Conservation (phyloP, 2,329 filamentous ascomycete species). For the Trichophaea hybrida region DNA sequence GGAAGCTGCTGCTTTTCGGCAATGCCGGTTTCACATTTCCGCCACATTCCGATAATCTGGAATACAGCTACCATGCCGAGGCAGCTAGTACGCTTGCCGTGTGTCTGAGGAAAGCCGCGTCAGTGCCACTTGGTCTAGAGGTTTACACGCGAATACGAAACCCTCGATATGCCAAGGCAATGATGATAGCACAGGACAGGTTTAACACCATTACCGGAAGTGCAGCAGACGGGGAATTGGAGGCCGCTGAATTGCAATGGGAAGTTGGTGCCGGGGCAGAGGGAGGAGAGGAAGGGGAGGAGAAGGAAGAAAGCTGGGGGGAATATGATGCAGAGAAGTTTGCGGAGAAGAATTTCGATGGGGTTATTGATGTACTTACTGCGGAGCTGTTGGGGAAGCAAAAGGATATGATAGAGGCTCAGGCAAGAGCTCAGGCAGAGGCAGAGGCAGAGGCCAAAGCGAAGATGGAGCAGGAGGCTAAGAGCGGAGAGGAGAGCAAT, state of each 20-base stretch:
- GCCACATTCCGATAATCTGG: background rate
- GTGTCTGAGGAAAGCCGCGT: constrained; percentile 6
- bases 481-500: background rate
- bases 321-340: constrained; percentile 4
- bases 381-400: constrained; percentile 6
- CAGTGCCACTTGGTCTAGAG: constrained; percentile 3
- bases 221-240: constrained; percentile 3
- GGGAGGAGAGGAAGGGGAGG: background rate
- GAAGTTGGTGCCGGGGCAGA: background rate
- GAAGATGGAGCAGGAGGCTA: background rate
- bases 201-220: background rate
- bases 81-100: constrained; percentile 1
- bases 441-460: background rate
- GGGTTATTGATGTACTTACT: constrained; percentile 3
- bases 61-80: background rate
- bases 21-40: constrained; percentile 1
- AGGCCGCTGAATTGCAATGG: constrained; percentile 2
- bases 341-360: constrained; percentile 3
- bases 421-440: constrained; percentile 2
- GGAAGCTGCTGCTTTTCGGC: constrained; percentile 1
- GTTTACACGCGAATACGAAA: constrained; percentile 1
- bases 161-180: background rate
- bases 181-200: background rate
- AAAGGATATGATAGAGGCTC: constrained; percentile 1
- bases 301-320: background rate